phyloP scores from a whole-genome alignment of 257 asterid species.

The Fraxinus cuspidata region DNA sequence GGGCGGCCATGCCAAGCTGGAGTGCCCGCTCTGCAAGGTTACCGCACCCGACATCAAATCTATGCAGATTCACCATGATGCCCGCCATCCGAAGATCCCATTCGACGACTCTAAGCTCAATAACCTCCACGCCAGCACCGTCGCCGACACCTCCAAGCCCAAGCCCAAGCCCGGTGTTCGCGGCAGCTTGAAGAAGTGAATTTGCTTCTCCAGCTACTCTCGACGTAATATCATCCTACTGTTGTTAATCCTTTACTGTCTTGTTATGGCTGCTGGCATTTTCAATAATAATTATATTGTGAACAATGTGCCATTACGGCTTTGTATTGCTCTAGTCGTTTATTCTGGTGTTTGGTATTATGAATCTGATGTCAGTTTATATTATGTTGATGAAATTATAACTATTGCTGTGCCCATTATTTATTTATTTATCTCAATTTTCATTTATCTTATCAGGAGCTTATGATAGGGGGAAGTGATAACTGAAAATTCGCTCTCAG shows the following conservation, averaged over 20 bases:
- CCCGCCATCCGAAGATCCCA: conserved; percentile 77
- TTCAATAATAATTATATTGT: background rate
- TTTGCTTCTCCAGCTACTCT: background rate
- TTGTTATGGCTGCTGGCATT: background rate
- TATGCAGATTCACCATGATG: conserved; percentile 91
- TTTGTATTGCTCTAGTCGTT: background rate
- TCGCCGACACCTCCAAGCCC: conserved; percentile 50
- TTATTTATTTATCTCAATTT: background rate
- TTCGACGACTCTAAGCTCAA: conserved; percentile 69
- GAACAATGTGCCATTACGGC: background rate
- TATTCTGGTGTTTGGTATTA: background rate
- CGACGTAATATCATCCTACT: background rate
- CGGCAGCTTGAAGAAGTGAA: conserved; percentile 79
- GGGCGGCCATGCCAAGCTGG: conserved; percentile 89
- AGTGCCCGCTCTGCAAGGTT: conserved; percentile 81
- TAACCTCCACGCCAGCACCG: conserved; percentile 56
- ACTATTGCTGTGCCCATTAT: background rate
- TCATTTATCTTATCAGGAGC: background rate
- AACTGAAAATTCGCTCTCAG: background rate
- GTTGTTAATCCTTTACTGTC: background rate
- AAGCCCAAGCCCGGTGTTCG: conserved; percentile 84
- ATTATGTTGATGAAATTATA: background rate
- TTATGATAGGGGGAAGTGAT: background rate
- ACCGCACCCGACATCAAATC: conserved; percentile 86
- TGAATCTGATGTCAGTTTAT: background rate